Evolutionary conservation across 176 grass and related monocot species (phyloP), one percentile per base, ranked within the genome.

Genomic region (Musa acuminata): DNA sequence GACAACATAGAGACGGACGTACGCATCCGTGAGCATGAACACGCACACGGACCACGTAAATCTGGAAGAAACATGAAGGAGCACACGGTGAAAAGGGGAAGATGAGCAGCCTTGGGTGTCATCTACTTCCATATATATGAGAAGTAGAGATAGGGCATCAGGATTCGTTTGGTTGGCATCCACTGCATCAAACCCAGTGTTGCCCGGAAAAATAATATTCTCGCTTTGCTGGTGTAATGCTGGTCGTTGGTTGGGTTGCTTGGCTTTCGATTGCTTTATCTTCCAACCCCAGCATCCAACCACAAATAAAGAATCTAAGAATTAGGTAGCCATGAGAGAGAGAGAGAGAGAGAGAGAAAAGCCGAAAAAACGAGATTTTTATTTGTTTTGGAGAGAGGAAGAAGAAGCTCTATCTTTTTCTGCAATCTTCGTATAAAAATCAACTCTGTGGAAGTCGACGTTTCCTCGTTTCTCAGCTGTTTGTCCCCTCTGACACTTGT

Each of bases 181-280:
- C 35, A 43, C 35, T 43, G 13, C 51, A 73, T 55, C n/a, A 55
- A 17, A 73, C 35, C 35, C 35, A 43, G 35, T 43, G 35, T 43
- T 43, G 35, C 35, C 35, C 35, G 35, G 27, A 48, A 48, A n/a
- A 75, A n/a, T 55, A 27, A 60, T 51, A 70, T 70, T 70, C 67
- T 51, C 14, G 67, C 67, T 70, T 49, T 48, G 74, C 19, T 25
- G 54, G 72, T 83, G 59, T 77, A 77, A 79, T 78, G 49, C 68
- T 68, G 64, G 78, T 79, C 78, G 76, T 84, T 90, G 84, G 71
- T 84, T 83, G 72, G 69, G 72, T 89, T 72, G 82, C 72, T 91
- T 75, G 82, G 75, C 82, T 93, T 91, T 83, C 78, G 82, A 77
- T 98, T 84, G 73, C 88, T 87, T 91, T 91, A 85, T 82, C 78